These are phyloP conservation scores for Metschnikowia kofuensis DNA, from an alignment of 805 yeast genomes.

Conservation along the genomic window DNA sequence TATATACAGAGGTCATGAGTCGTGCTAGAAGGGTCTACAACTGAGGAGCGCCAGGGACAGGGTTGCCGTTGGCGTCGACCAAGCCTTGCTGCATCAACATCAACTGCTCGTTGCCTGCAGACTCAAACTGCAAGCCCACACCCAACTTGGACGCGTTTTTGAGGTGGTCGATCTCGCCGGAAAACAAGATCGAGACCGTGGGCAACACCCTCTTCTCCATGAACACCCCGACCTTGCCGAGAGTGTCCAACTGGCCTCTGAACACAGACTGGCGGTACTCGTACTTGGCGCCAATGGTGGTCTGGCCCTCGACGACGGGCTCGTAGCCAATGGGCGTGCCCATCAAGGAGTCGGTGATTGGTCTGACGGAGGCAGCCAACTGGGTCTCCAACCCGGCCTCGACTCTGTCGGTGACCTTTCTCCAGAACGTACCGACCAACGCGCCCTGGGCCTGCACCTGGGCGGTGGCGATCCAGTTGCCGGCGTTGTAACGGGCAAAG, in stretches of 20 bases:
- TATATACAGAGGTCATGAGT: conserved; percentile 21
- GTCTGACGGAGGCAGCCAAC: conserved; percentile 70
- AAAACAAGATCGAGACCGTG: conserved; percentile 80
- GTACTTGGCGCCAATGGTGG: conserved; percentile 95
- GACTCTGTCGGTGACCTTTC: conserved; percentile 86
- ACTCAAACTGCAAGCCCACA: conserved; percentile 92
- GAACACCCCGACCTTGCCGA: conserved; percentile 87
- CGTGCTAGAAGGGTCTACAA: conserved; percentile 23
- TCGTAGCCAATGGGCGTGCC: conserved; percentile 80
- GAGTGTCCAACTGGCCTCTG: conserved; percentile 91
- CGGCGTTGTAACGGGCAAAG: conserved; percentile 84
- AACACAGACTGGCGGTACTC: conserved; percentile 95
- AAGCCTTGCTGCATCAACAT: conserved; percentile 89
- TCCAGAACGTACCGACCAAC: conserved; percentile 85
- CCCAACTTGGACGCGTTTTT: conserved; percentile 74
- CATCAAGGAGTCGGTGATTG: conserved; percentile 70
- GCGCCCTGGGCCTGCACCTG: conserved; percentile 94
- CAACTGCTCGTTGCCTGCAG: conserved; percentile 90
- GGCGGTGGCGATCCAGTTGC: conserved; percentile 90
- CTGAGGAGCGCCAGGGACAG: conserved; percentile 76
- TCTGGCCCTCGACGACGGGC: conserved; percentile 84
- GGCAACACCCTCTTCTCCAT: conserved; percentile 93
- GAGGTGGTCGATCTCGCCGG: conserved; percentile 89
- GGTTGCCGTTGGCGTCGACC: conserved; percentile 80
- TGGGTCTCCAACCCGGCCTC: conserved; percentile 94